Base-by-base conservation (phyloP, 2,329 filamentous ascomycete genomes). In the Lachnellula arida region DNA sequence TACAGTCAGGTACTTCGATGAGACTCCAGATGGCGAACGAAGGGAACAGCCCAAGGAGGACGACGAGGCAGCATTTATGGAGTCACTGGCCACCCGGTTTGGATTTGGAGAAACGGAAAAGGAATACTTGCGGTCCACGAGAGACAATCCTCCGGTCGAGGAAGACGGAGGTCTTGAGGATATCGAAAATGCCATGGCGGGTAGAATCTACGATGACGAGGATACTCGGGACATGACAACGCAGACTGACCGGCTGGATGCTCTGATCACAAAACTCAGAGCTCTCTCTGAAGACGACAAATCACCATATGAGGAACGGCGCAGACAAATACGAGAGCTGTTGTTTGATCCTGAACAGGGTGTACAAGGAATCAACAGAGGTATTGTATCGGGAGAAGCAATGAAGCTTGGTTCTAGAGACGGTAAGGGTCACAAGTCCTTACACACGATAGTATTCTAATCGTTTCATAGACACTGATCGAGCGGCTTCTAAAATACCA, bases 21-120 rank as follows among this genome's bases (percentile, higher is more conserved):
- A 70, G 46, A 62, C 59, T 5, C 60, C 62, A 37, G 66, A 68
- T 60, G 67, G 67, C 23, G 54, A 55, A 9, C 59, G 63, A 42
- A 63, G 43, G 44, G 67, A 68, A 54, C 51, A 62, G 12, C 40
- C 55, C 15, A 58, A 60, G 39, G 61, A 59, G n/a, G 64, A 64
- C 46, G 54, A 56, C 12, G 54, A 55, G 15, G 53, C 48, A 32
- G 32, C 47, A n/a, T 57, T 46, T 40, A 39, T 34, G 47, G 47
- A 54, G 37, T 49, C 47, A 8, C 46, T 57, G 46, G 54, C 51
- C 32, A 22, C 51, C 43, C 46, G 40, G 35, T 51, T 59, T 42
- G 50, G 51, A 28, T 34, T 40, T 23, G 23, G 49, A 23, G 42
- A 57, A 14, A 55, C 34, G 5, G 56, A 59, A 28, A 49, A 35